Evolutionary conservation across 805 yeast species (phyloP).

Genomic region (Torulaspora microellipsoides): DNA sequence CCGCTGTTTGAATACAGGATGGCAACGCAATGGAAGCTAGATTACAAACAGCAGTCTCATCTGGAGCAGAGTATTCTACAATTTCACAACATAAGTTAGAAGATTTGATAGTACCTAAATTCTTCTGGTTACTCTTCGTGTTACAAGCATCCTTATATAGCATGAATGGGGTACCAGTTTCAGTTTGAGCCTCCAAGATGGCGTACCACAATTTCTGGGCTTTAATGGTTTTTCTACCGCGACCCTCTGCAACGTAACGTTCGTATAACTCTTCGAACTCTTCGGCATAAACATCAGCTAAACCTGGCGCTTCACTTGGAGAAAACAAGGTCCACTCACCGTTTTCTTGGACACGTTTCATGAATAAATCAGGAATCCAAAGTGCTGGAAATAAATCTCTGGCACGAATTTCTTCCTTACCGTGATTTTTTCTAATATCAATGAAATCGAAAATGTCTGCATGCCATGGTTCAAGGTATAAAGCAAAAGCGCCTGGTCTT

Average conservation of each 20-base stretch:
- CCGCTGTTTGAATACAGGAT: slow-evolving; percentile 53
- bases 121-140: slow-evolving; percentile 81
- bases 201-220: slow-evolving; percentile 93
- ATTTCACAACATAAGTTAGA: slow-evolving; percentile 94
- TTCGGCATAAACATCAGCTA: slow-evolving; percentile 77
- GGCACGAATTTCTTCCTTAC: slow-evolving; percentile 90
- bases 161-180: slow-evolving; percentile 95
- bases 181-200: slow-evolving; percentile 87
- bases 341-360: slow-evolving; percentile 79
- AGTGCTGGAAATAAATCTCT: slow-evolving; percentile 89
- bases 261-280: slow-evolving; percentile 71
- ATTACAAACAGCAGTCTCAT: slow-evolving; percentile 94
- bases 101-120: slow-evolving; percentile 86
- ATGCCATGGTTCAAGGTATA: slow-evolving; percentile 97
- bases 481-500: slow-evolving; percentile 95
- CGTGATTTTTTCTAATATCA: slow-evolving; percentile 87
- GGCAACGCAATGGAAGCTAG: slow-evolving; percentile 90
- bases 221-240: slow-evolving; percentile 58
- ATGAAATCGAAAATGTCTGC: slow-evolving; percentile 82
- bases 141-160: slow-evolving; percentile 92
- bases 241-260: slow-evolving; percentile 65
- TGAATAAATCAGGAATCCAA: slow-evolving; percentile 93
- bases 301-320: slow-evolving; percentile 84
- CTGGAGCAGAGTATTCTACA: slow-evolving; percentile 85
- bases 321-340: slow-evolving; percentile 87